Evolutionary conservation across 139 green algal genomes (phyloP).

Genomic region (Bryopsis sp.): DNA sequence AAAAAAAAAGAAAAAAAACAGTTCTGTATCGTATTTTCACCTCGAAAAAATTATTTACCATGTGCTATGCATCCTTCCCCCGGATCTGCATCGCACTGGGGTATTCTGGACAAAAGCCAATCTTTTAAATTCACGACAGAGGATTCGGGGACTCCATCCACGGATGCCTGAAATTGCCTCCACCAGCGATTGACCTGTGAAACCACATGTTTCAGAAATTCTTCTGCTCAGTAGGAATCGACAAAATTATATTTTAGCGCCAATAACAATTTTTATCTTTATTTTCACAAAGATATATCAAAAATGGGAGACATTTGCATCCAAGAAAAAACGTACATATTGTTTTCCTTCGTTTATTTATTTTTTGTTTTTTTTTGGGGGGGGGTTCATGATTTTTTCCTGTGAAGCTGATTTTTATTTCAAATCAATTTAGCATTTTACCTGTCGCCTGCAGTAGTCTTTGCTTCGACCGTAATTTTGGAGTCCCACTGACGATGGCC

Average conservation of each 20-base stretch:
- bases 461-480: constrained; percentile 45
- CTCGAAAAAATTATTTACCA: constrained; percentile 9
- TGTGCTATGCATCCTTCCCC: neutral
- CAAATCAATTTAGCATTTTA: constrained; percentile 11
- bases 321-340: no score
- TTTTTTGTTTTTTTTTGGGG: no score
- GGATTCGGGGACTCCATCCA: constrained; percentile 21
- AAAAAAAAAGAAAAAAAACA: constrained; percentile 1
- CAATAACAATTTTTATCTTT: no score
- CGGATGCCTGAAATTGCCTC: constrained; percentile 58
- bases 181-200: constrained; percentile 63
- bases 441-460: constrained; percentile 57
- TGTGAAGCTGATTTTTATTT: constrained; percentile 5
- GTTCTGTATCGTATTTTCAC: neutral
- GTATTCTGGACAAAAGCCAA: constrained; percentile 69
- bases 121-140: constrained; percentile 43
- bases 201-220: no score
- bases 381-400: no score
- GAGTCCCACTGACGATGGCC: constrained; percentile 42
- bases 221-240: no score
- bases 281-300: no score
- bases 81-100: constrained; percentile 37
- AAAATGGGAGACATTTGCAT: no score
- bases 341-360: no score
- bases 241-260: no score